Conservation (phyloP, 495 filamentous ascomycete genomes). For the Penicillium egyptiacum region DNA sequence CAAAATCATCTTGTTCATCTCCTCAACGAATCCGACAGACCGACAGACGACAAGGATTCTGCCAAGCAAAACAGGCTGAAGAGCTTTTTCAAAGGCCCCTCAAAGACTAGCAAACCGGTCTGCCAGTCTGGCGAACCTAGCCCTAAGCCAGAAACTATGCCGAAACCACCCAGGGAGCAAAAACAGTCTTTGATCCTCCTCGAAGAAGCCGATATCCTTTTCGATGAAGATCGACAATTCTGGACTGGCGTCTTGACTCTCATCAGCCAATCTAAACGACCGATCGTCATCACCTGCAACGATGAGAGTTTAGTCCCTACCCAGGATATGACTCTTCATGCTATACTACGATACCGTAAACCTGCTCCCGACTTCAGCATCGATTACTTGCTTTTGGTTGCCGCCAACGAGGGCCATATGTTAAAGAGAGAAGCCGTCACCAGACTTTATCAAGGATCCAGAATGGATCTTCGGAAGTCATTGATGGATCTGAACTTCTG, state of each 20-base stretch:
- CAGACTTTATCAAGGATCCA: conserved; percentile 65
- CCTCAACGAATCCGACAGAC: conserved; percentile 31
- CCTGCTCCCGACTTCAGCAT: conserved; percentile 67
- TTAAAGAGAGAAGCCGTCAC: conserved; percentile 65
- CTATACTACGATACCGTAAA: conserved; percentile 76
- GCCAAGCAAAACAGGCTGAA: conserved; percentile 75
- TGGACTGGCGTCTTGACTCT: conserved; percentile 80
- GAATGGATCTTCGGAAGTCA: conserved; percentile 72
- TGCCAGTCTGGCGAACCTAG: conserved; percentile 12
- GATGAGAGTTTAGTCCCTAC: conserved; percentile 76
- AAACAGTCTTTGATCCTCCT: conserved; percentile 94
- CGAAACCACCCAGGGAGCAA: conserved; percentile 57
- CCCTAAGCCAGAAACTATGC: conserved; percentile 25
- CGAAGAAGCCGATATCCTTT: conserved; percentile 92
- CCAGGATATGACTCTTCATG: conserved; percentile 69
- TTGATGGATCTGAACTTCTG: conserved; percentile 91
- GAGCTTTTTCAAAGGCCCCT: conserved; percentile 70
- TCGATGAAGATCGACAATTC: conserved; percentile 92
- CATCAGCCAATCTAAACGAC: conserved; percentile 79
- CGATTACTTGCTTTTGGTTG: conserved; percentile 79
- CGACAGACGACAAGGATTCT: conserved; percentile 40
- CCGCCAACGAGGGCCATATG: conserved; percentile 88
- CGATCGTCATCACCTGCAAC: conserved; percentile 93
- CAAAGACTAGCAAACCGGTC: conserved; percentile 27
- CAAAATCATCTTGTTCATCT: conserved; percentile 85